phyloP scores from a whole-genome alignment of 441 rosid genomes.

The Geranium incanum region DNA sequence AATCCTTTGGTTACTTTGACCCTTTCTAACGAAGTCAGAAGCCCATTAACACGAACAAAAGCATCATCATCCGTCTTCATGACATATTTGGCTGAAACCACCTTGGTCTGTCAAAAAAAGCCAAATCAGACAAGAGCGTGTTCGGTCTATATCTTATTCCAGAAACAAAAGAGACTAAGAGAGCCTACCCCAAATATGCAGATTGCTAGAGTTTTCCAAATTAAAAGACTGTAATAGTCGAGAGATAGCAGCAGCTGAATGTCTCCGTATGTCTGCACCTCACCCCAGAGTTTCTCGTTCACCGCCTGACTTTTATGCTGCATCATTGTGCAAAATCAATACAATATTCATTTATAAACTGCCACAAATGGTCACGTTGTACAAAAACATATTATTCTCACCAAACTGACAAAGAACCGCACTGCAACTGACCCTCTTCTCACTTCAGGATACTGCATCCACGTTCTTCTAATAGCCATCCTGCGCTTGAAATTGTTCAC shows the following conservation, averaged over 20 bases:
- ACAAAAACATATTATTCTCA: conserved; percentile 14
- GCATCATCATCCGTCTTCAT: conserved; percentile 77
- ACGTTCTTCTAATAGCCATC: conserved; percentile 34
- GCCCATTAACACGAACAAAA: conserved; percentile 60
- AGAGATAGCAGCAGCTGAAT: conserved; percentile 37
- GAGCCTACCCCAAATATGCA: conserved; percentile 32
- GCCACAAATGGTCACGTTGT: background rate
- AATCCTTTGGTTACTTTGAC: conserved; percentile 21
- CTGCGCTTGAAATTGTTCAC: conserved; percentile 35
- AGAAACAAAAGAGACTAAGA: conserved; percentile 3
- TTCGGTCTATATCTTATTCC: background rate
- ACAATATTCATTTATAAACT: background rate
- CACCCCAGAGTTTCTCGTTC: conserved; percentile 32
- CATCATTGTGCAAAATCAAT: conserved; percentile 6
- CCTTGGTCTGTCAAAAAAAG: conserved; percentile 27
- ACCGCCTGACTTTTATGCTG: conserved; percentile 35
- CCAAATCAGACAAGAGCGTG: conserved; percentile 10
- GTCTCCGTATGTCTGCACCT: conserved; percentile 31
- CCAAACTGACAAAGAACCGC: conserved; percentile 35
- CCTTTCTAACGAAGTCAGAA: conserved; percentile 30
- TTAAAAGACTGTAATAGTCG: conserved; percentile 32
- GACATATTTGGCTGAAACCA: conserved; percentile 38
- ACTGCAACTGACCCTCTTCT: conserved; percentile 26
- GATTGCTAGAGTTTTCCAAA: conserved; percentile 34
- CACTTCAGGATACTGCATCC: conserved; percentile 35